These are phyloP conservation scores for Pholiota adiposa DNA, from an alignment of 1,284 basidiomycete species.

Conservation along the genomic window DNA sequence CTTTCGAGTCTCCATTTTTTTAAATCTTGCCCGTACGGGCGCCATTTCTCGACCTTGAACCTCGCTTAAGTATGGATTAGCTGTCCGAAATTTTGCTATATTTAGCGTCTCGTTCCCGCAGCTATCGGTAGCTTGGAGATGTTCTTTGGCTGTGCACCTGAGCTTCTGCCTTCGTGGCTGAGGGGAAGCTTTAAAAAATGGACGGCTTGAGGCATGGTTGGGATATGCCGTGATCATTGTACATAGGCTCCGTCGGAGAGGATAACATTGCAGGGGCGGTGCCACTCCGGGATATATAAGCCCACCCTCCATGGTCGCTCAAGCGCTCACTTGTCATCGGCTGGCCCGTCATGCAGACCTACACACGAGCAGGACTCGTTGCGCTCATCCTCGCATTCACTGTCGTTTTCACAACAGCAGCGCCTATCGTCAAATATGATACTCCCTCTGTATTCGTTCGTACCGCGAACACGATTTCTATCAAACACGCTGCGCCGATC, in stretches of 20 bases:
- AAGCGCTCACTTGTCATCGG: background rate
- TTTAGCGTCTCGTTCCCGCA: no score
- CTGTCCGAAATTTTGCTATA: no score
- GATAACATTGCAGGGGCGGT: no score
- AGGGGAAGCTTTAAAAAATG: no score
- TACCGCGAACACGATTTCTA: background rate
- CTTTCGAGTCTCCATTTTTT: background rate
- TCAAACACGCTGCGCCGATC: background rate
- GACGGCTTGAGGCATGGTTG: no score
- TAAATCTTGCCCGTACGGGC: no score
- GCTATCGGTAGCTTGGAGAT: no score
- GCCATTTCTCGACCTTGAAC: no score
- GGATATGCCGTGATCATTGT: no score
- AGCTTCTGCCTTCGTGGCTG: no score
- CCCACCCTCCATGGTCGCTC: background rate
- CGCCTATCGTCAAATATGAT: background rate
- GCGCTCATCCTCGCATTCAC: background rate
- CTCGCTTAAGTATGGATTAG: no score
- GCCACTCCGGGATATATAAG: background rate
- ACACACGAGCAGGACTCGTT: background rate
- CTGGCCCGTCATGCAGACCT: background rate
- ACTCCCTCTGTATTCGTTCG: background rate
- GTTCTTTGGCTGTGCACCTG: no score
- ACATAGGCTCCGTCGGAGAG: background rate
- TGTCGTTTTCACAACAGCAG: background rate